Evolutionary conservation across 352 stramenopile species (phyloP).

Genomic region (Pythium periplocum): DNA sequence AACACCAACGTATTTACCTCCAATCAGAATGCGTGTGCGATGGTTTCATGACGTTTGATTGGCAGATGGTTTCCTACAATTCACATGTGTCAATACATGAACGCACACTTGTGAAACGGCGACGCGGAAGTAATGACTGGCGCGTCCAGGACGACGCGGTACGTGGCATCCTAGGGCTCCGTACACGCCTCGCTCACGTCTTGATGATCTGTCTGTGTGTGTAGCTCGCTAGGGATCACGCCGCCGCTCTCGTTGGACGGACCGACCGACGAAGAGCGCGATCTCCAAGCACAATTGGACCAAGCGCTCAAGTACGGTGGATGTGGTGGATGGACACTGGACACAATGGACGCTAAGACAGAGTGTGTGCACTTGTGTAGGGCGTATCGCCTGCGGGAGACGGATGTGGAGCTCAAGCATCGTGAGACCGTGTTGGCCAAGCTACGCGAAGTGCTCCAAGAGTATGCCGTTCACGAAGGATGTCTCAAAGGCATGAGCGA

Average conservation of each 20-base stretch:
- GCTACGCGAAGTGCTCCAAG: slow-evolving; percentile 56
- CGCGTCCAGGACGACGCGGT: too few species aligned
- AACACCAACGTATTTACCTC: neutral
- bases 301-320: slow-evolving; percentile 44
- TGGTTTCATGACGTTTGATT: neutral
- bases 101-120: too few species aligned
- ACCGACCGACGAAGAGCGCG: slow-evolving; percentile 58
- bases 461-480: slow-evolving; percentile 76
- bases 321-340: neutral
- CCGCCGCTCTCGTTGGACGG: slow-evolving; percentile 66
- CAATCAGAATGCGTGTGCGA: neutral
- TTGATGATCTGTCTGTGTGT: neutral
- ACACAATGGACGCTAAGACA: too few species aligned
- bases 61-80: neutral
- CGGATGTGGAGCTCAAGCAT: slow-evolving; percentile 44
- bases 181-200: too few species aligned
- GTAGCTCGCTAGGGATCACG: slow-evolving; percentile 35
- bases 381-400: slow-evolving; percentile 71
- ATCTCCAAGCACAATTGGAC: slow-evolving; percentile 62
- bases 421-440: slow-evolving; percentile 64
- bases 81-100: too few species aligned
- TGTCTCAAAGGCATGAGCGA: slow-evolving; percentile 39
- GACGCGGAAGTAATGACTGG: too few species aligned
- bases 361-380: slow-evolving; percentile 17
- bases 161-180: too few species aligned